Conservation (phyloP, 495 filamentous ascomycete species). For the Haplographium delicatum region DNA sequence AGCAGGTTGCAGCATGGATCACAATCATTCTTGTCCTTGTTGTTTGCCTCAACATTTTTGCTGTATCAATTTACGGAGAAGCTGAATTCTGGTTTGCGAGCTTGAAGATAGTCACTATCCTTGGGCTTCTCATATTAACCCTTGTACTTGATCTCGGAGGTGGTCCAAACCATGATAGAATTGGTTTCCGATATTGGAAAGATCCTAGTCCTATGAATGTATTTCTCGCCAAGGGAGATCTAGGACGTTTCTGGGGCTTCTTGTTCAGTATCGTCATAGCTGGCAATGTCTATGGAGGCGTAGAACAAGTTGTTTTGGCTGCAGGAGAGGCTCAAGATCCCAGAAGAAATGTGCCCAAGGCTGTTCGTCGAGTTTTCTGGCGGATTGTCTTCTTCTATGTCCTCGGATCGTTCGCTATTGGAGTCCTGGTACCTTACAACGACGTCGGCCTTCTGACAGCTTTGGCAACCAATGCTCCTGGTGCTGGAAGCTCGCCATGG, state of each 20-base stretch:
- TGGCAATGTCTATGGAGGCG: too few species aligned
- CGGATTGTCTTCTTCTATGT: conserved; percentile 54
- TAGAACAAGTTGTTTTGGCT: conserved; percentile 43
- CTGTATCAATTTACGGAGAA: conserved; percentile 69
- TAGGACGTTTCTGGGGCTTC: conserved; percentile 31
- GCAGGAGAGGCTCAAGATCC: conserved; percentile 40
- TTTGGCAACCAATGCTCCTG: neutral
- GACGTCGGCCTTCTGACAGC: conserved; percentile 41
- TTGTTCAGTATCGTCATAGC: conserved; percentile 36
- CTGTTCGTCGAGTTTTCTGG: conserved; percentile 42
- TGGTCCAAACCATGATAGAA: conserved; percentile 47
- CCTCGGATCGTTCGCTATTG: conserved; percentile 47
- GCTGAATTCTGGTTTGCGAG: conserved; percentile 76
- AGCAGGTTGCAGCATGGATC: conserved; percentile 73
- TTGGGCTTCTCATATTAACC: conserved; percentile 60
- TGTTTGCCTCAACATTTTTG: conserved; percentile 55
- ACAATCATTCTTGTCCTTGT: conserved; percentile 61
- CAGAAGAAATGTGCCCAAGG: conserved; percentile 44
- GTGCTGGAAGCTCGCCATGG: conserved; percentile 51
- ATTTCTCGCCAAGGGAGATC: neutral
- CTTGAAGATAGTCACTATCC: conserved; percentile 64
- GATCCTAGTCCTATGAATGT: conserved; percentile 50
- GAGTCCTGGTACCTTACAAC: conserved; percentile 50
- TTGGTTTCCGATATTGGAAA: conserved; percentile 50
- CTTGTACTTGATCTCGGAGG: conserved; percentile 71